Evolutionary conservation across 345 rosid genomes (phyloP).

Genomic region (Eucalyptus sp.): DNA sequence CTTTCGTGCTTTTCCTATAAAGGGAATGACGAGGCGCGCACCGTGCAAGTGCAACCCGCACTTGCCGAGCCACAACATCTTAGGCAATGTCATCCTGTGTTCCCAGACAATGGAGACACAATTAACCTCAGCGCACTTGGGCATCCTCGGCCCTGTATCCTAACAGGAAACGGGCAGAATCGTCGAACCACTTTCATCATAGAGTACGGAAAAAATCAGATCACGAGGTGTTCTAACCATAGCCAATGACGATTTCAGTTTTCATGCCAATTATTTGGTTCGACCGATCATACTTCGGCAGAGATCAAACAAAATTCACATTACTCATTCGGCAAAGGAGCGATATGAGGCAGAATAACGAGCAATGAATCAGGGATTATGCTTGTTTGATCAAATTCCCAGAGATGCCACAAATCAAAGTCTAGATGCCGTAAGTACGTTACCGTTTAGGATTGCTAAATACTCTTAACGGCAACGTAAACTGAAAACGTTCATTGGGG

Average conservation of each 20-base stretch:
- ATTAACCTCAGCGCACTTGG: background rate
- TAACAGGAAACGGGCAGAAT: background rate
- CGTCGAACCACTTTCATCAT: background rate
- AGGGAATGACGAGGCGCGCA: too few relatives aligned
- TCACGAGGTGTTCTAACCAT: background rate
- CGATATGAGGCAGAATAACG: background rate
- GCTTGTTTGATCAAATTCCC: background rate
- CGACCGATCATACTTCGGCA: background rate
- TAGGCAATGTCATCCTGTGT: background rate
- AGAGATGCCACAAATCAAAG: background rate
- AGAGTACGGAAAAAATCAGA: background rate
- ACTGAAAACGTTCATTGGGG: background rate
- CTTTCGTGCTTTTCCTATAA: too few relatives aligned
- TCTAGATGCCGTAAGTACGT: background rate
- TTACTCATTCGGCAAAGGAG: background rate
- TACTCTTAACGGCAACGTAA: background rate
- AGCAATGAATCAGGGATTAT: background rate
- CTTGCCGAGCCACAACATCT: background rate
- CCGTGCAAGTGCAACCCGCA: too few relatives aligned
- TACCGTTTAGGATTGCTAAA: background rate
- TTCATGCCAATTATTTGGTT: background rate
- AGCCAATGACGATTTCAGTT: background rate
- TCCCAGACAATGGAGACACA: background rate
- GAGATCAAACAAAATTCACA: background rate
- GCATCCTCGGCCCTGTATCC: background rate